These are phyloP conservation scores for Omphalea diandra DNA, from an alignment of 441 rosid genomes.

Conservation along the genomic window DNA sequence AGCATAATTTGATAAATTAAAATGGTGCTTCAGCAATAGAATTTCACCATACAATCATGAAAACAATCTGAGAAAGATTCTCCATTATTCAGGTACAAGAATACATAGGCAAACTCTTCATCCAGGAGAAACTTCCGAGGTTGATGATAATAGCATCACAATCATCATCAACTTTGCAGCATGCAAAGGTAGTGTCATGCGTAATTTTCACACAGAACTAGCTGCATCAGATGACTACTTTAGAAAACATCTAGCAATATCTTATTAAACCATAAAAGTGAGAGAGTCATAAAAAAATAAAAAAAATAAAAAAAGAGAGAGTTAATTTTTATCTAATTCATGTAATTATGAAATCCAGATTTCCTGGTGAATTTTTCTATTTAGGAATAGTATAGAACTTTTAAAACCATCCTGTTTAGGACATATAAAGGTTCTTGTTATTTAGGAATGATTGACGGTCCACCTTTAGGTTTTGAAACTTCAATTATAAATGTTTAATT, in stretches of 20 bases:
- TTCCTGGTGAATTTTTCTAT: not conserved
- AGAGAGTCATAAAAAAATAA: not conserved
- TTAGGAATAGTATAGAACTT: not conserved
- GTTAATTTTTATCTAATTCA: not conserved
- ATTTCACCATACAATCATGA: constrained; percentile 5
- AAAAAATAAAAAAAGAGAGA: too few species aligned
- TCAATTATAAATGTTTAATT: not conserved
- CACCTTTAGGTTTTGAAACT: not conserved
- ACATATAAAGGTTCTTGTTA: not conserved
- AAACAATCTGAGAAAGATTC: not conserved
- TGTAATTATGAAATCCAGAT: not conserved
- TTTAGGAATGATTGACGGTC: not conserved
- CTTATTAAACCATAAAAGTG: not conserved
- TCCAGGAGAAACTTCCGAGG: constrained; percentile 7
- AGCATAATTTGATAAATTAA: constrained; percentile 11
- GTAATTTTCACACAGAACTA: not conserved
- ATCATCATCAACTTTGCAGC: not conserved
- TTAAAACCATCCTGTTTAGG: not conserved
- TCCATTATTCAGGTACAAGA: not conserved
- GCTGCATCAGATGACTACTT: not conserved
- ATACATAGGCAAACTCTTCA: not conserved
- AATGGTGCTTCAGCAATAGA: not conserved
- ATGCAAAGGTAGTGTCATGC: not conserved
- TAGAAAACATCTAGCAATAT: not conserved
- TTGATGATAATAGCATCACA: not conserved